A percentile compares a stretch with the other conserved stretches of the same genome.
These are phyloP conservation scores for Acaromyces ingoldii DNA, from an alignment of 1,284 basidiomycete species.

Conservation along the genomic window DNA sequence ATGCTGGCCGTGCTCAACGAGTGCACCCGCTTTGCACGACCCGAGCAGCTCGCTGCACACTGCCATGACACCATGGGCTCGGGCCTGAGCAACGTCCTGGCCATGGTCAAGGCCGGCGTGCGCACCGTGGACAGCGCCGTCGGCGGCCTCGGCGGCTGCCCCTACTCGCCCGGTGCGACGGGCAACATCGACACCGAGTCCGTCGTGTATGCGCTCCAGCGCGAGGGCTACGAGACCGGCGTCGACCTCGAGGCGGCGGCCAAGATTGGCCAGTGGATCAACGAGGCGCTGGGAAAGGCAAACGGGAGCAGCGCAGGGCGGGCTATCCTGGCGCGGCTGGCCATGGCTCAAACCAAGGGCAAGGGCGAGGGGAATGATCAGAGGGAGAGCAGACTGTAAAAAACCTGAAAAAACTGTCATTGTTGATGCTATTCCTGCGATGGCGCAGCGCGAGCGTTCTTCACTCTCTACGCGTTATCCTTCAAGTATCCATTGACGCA, in stretches of 20 bases:
- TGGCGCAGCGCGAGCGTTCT: too few species aligned
- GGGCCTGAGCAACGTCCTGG: conserved; percentile 58
- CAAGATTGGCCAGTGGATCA: conserved; percentile 28
- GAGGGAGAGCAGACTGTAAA: too few species aligned
- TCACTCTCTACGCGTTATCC: too few species aligned
- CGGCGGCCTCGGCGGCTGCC: conserved; percentile 86
- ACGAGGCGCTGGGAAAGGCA: conserved; percentile 16
- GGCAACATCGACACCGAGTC: conserved; percentile 57
- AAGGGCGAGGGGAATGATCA: too few species aligned
- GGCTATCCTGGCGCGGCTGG: conserved; percentile 22
- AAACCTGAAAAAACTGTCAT: too few species aligned
- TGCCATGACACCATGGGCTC: conserved; percentile 90
- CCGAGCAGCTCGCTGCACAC: conserved; percentile 53
- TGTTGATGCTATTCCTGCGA: too few species aligned
- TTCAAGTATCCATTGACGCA: too few species aligned
- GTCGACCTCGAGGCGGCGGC: conserved; percentile 55
- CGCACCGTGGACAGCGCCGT: conserved; percentile 60
- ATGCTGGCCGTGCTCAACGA: conserved; percentile 67
- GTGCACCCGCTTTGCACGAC: conserved; percentile 56
- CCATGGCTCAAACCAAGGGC: too few species aligned
- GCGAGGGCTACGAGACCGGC: conserved; percentile 65
- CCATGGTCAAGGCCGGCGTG: conserved; percentile 56
- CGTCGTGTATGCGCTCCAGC: conserved; percentile 74
- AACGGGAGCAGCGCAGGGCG: conserved; percentile 28
- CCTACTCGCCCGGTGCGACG: conserved; percentile 75